Conservation (phyloP, 371 early-diverging fungal genomes). For the Circinella umbellata region DNA sequence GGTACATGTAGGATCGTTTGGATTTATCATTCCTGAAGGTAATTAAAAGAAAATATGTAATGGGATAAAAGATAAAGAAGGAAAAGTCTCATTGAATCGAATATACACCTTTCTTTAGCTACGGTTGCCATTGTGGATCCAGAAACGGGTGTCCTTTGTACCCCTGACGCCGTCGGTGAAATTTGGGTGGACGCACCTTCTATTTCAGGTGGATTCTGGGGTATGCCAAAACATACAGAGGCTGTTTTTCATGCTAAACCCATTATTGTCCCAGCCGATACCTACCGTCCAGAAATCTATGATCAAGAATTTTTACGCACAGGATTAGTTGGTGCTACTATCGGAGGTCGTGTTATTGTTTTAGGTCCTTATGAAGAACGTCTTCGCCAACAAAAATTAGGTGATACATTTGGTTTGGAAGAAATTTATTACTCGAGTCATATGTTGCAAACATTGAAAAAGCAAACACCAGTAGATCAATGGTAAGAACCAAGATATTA, state of each 20-base stretch:
- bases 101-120: constrained; percentile 26
- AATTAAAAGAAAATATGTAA: constrained; percentile 1
- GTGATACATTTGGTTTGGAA: constrained; percentile 49
- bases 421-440: constrained; percentile 59
- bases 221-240: constrained; percentile 72
- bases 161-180: constrained; percentile 81
- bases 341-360: constrained; percentile 72
- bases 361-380: constrained; percentile 81
- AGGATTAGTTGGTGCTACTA: constrained; percentile 78
- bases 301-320: constrained; percentile 74
- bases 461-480: constrained; percentile 56
- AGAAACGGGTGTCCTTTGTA: constrained; percentile 74
- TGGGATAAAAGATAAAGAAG: background rate
- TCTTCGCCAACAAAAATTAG: constrained; percentile 62
- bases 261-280: constrained; percentile 54
- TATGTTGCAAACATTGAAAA: constrained; percentile 57
- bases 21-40: constrained; percentile 69
- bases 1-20: constrained; percentile 55
- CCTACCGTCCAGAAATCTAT: constrained; percentile 51
- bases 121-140: constrained; percentile 86
- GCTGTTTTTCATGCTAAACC: constrained; percentile 76
- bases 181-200: constrained; percentile 83
- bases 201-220: constrained; percentile 84
- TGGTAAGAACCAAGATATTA: constrained; percentile 47
- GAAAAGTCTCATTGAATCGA: background rate